Conservation (phyloP, 345 rosid genomes). For the Boechera divaricarpa region DNA sequence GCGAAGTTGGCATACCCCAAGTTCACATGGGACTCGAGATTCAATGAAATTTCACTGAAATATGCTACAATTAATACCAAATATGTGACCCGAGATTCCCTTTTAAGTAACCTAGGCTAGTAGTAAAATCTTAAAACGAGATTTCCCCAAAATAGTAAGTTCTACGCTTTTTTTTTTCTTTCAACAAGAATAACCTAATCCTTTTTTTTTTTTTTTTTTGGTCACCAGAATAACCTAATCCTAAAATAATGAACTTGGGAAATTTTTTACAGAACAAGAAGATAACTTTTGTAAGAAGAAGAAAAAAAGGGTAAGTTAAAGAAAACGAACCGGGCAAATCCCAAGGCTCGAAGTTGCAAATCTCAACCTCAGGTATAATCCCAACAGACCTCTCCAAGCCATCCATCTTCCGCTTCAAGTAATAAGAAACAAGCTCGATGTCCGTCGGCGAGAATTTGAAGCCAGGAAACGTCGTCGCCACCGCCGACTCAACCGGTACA, state of each 20-base stretch:
- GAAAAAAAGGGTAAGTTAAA: neutral
- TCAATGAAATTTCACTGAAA: neutral
- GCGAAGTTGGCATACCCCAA: neutral
- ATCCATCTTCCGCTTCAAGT: constrained; percentile 77
- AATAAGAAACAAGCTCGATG: constrained; percentile 70
- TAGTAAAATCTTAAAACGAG: neutral
- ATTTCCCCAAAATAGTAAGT: neutral
- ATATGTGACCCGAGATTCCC: neutral
- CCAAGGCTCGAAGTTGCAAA: constrained; percentile 85
- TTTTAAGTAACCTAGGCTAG: neutral
- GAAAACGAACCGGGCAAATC: constrained; percentile 73
- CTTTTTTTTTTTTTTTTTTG: neutral
- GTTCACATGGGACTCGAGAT: neutral
- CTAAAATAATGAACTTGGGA: neutral
- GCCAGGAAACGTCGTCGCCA: constrained; percentile 68
- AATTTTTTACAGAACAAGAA: neutral
- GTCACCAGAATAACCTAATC: neutral
- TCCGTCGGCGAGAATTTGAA: constrained; percentile 89
- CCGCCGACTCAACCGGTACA: constrained; percentile 25
- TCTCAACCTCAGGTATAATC: constrained; percentile 75
- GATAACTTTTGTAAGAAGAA: neutral
- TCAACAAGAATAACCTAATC: constrained; percentile 1
- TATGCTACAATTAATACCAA: neutral
- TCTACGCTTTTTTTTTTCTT: neutral
- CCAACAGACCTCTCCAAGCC: constrained; percentile 70